A percentile compares a stretch with the other conserved stretches of the same genome.
phyloP scores from a whole-genome alignment of 2,329 filamentous ascomycete species.

The Cercospora zeae-maydis region DNA sequence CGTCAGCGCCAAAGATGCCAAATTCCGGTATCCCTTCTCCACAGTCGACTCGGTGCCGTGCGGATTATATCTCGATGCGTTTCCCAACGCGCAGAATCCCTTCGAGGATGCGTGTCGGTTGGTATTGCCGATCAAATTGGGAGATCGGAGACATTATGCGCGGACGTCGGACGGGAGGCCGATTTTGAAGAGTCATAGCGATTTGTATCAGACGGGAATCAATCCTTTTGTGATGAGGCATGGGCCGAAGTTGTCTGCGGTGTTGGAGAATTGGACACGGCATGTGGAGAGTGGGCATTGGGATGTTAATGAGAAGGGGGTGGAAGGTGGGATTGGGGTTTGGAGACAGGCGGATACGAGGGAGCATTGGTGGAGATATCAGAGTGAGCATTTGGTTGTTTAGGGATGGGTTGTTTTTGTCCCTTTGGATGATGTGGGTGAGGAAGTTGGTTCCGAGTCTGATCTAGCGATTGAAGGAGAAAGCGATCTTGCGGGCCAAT shows the following conservation, averaged over 20 bases:
- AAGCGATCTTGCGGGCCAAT: no score
- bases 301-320: slow-evolving; percentile 33
- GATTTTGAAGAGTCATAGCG: slow-evolving; percentile 32
- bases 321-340: slow-evolving; percentile 32
- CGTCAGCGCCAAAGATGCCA: slow-evolving; percentile 34
- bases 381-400: slow-evolving; percentile 29
- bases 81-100: slow-evolving; percentile 35
- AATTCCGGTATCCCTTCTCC: slow-evolving; percentile 36
- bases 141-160: slow-evolving; percentile 30
- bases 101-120: slow-evolving; percentile 37
- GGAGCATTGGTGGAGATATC: slow-evolving; percentile 36
- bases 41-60: slow-evolving; percentile 35
- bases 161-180: slow-evolving; percentile 32
- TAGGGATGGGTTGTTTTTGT: no score
- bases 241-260: slow-evolving; percentile 33
- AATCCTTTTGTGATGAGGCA: slow-evolving; percentile 36
- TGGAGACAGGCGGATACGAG: slow-evolving; percentile 36
- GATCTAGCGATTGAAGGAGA: no score
- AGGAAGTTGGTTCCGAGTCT: no score
- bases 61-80: slow-evolving; percentile 36
- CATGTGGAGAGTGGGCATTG: slow-evolving; percentile 35
- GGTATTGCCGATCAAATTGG: slow-evolving; percentile 33
- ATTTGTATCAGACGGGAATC: slow-evolving; percentile 35
- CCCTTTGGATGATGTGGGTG: no score
- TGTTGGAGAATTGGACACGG: slow-evolving; percentile 35